Conservation (phyloP, 371 early-diverging fungal species). For the Actinomortierella wolfii region DNA sequence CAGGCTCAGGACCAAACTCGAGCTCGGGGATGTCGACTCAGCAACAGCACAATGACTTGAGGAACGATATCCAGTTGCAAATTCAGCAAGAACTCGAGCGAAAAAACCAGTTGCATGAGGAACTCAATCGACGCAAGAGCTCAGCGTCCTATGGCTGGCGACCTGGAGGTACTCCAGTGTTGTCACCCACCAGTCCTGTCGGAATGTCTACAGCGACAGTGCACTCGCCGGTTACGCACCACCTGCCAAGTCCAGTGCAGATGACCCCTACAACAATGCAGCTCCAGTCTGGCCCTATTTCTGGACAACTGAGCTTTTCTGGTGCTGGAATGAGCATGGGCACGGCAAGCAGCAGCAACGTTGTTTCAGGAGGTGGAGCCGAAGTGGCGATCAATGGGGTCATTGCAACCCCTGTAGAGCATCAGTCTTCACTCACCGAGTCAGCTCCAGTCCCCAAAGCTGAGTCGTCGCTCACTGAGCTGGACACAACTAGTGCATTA, state of each 20-base stretch:
- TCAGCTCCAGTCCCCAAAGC: slow-evolving; percentile 9
- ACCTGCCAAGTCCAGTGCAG: slow-evolving; percentile 16
- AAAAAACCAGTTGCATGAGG: slow-evolving; percentile 22
- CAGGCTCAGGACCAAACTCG: too few relatives aligned
- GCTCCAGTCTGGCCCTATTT: background rate
- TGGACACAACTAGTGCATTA: slow-evolving; percentile 8
- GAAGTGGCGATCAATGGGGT: background rate
- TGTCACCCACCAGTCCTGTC: too few relatives aligned
- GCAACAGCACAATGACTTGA: background rate
- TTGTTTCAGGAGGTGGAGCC: background rate
- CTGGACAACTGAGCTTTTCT: background rate
- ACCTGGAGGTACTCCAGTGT: too few relatives aligned
- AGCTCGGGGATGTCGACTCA: background rate
- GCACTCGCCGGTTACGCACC: slow-evolving; percentile 4
- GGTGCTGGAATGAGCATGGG: slow-evolving; percentile 1
- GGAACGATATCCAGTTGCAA: slow-evolving; percentile 17
- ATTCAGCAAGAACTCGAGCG: slow-evolving; percentile 25
- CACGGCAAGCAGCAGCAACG: slow-evolving; percentile 7
- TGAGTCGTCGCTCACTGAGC: slow-evolving; percentile 35
- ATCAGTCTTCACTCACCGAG: slow-evolving; percentile 35
- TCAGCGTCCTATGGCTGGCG: too few relatives aligned
- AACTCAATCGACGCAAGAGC: slow-evolving; percentile 12
- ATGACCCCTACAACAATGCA: background rate
- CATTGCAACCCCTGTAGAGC: slow-evolving; percentile 33
- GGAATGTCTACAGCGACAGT: background rate